These are phyloP conservation scores for Anethum foeniculum DNA, from an alignment of 140 eudicot species.

Conservation along the genomic window DNA sequence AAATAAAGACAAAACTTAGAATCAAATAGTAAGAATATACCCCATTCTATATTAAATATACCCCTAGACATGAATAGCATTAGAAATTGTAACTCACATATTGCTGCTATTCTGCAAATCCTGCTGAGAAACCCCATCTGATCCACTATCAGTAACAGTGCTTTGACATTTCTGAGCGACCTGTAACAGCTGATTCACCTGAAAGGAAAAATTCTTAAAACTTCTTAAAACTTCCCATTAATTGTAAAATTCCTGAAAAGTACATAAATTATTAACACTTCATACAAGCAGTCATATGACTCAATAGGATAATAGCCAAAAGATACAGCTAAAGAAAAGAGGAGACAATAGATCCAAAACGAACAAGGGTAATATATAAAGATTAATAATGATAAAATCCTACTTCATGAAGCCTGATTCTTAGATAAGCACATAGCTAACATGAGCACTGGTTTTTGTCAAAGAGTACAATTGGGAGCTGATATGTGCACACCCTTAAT, in stretches of 20 bases:
- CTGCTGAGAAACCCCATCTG: constrained; percentile 83
- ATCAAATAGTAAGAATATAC: background rate
- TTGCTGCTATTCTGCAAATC: constrained; percentile 83
- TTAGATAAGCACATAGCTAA: background rate
- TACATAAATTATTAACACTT: background rate
- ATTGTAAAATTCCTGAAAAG: background rate
- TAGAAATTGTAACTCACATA: constrained; percentile 49
- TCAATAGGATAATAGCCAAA: background rate
- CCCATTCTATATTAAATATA: background rate
- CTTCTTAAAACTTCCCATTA: background rate
- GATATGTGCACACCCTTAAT: no score
- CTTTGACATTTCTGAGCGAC: constrained; percentile 97
- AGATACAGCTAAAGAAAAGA: background rate
- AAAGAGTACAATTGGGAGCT: background rate
- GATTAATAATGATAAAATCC: background rate
- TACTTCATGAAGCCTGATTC: background rate
- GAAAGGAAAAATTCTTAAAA: constrained; percentile 10
- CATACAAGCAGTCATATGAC: background rate
- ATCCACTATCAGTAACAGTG: constrained; percentile 80
- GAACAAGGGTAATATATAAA: background rate
- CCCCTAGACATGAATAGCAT: background rate
- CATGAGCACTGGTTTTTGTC: background rate
- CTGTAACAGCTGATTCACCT: constrained; percentile 89
- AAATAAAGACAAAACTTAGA: background rate
- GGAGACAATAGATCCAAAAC: background rate